These are phyloP conservation scores for Cladophialophora bantiana DNA, from an alignment of 2,329 filamentous ascomycete genomes.

Conservation along the genomic window DNA sequence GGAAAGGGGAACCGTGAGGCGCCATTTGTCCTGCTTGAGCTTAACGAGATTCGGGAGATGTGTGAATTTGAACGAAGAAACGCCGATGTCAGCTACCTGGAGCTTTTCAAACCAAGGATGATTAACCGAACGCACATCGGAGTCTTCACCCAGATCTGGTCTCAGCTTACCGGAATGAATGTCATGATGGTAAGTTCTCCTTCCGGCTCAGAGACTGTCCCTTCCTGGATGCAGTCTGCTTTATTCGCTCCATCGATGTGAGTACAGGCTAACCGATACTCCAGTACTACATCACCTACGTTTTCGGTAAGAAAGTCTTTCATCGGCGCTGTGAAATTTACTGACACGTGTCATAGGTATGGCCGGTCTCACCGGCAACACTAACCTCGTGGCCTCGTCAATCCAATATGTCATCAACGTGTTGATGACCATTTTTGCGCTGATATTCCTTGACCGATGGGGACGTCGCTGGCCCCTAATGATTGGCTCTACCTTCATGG, in stretches of 20 bases:
- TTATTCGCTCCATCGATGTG: not conserved
- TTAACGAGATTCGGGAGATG: slow-evolving; percentile 75
- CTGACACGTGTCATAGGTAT: slow-evolving; percentile 71
- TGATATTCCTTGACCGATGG: slow-evolving; percentile 77
- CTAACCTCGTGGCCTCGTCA: slow-evolving; percentile 68
- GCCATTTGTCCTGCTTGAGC: slow-evolving; percentile 71
- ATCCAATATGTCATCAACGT: slow-evolving; percentile 84
- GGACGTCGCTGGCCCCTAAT: slow-evolving; percentile 74
- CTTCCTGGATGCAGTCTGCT: not conserved
- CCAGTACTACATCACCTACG: slow-evolving; percentile 58
- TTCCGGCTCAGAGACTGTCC: not conserved
- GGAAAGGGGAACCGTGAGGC: slow-evolving; percentile 69
- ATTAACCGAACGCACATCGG: slow-evolving; percentile 75
- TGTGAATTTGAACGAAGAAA: slow-evolving; percentile 76
- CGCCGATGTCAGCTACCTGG: slow-evolving; percentile 71
- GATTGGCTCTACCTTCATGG: slow-evolving; percentile 71
- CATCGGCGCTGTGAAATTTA: not conserved
- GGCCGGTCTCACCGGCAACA: slow-evolving; percentile 68
- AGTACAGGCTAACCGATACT: slow-evolving; percentile 44
- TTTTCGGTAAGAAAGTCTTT: slow-evolving; percentile 26
- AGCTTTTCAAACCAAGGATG: slow-evolving; percentile 77
- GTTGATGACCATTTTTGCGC: slow-evolving; percentile 75
- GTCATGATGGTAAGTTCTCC: slow-evolving; percentile 3
- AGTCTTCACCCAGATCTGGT: slow-evolving; percentile 77
- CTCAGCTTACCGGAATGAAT: slow-evolving; percentile 76